These are phyloP conservation scores for Solanum infundibuliforme DNA, from an alignment of 257 asterid species.

Conservation along the genomic window DNA sequence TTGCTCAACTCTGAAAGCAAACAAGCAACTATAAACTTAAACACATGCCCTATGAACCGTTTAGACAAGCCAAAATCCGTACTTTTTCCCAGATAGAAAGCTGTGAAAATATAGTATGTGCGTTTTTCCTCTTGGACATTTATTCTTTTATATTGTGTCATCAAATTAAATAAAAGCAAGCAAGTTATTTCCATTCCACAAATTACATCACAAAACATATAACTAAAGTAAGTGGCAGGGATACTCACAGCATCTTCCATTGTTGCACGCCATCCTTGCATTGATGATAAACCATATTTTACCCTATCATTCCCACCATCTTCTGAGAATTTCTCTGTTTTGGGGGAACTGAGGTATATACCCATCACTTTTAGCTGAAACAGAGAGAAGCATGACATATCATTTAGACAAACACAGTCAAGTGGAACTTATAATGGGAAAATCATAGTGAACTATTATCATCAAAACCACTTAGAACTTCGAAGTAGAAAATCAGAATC, in stretches of 20 bases:
- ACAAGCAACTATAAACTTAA: not conserved
- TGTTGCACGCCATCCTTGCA: constrained; percentile 99
- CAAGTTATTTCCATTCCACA: not conserved
- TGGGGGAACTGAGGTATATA: constrained; percentile 81
- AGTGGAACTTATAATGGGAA: not conserved
- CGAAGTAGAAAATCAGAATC: not conserved
- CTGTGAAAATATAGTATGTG: not conserved
- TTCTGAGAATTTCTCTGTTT: constrained; percentile 79
- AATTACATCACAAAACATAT: not conserved
- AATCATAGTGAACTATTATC: not conserved
- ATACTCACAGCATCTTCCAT: constrained; percentile 97
- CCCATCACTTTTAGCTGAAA: constrained; percentile 66
- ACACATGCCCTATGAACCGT: not conserved
- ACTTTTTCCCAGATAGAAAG: not conserved
- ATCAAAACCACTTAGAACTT: not conserved
- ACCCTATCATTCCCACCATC: constrained; percentile 69
- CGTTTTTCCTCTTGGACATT: not conserved
- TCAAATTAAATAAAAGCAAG: not conserved
- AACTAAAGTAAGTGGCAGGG: not conserved
- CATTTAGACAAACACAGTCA: not conserved
- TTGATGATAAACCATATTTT: constrained; percentile 71
- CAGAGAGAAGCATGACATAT: not conserved
- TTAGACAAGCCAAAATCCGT: not conserved
- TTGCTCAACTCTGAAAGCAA: not conserved
- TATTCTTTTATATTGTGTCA: not conserved